These are phyloP conservation scores for Albophoma yamanashiensis DNA, from an alignment of 2,329 filamentous ascomycete genomes.

Conservation along the genomic window DNA sequence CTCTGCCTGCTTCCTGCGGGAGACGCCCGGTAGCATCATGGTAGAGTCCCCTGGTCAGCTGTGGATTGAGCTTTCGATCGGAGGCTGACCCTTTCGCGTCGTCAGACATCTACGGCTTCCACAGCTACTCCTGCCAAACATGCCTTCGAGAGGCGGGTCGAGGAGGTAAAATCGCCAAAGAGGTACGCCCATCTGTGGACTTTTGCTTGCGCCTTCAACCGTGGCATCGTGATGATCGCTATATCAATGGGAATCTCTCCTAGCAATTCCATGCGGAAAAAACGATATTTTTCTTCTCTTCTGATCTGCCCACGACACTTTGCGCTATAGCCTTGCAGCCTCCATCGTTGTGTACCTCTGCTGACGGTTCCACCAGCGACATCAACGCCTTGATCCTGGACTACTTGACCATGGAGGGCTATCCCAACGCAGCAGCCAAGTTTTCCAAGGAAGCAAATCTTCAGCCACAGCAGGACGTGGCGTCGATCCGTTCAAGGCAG, in stretches of 20 bases:
- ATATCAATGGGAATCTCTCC: slow-evolving; percentile 99
- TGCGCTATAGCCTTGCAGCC: slow-evolving; percentile 1
- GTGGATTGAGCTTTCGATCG: background rate
- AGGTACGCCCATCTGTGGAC: slow-evolving; percentile 50
- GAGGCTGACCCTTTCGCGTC: background rate
- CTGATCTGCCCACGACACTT: slow-evolving; percentile 25
- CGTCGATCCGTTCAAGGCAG: slow-evolving; percentile 67
- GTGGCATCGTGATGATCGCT: slow-evolving; percentile 60
- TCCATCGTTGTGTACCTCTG: background rate
- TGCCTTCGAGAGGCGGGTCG: slow-evolving; percentile 70
- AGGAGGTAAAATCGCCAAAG: slow-evolving; percentile 79
- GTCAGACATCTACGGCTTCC: slow-evolving; percentile 60
- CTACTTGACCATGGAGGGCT: slow-evolving; percentile 93
- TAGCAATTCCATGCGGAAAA: slow-evolving; percentile 84
- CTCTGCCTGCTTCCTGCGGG: slow-evolving; percentile 3
- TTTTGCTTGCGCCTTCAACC: background rate
- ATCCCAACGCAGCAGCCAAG: slow-evolving; percentile 81
- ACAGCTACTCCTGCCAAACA: slow-evolving; percentile 61
- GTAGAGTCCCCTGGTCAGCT: slow-evolving; percentile 3
- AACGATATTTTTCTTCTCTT: slow-evolving; percentile 55
- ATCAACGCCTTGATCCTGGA: slow-evolving; percentile 94
- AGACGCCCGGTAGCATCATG: slow-evolving; percentile 6
- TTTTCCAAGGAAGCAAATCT: slow-evolving; percentile 94
- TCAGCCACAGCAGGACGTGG: slow-evolving; percentile 57
- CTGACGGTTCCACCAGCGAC: slow-evolving; percentile 50